Conservation (phyloP, 768 basidiomycete genomes). For the Pleurotus pulmonarius region DNA sequence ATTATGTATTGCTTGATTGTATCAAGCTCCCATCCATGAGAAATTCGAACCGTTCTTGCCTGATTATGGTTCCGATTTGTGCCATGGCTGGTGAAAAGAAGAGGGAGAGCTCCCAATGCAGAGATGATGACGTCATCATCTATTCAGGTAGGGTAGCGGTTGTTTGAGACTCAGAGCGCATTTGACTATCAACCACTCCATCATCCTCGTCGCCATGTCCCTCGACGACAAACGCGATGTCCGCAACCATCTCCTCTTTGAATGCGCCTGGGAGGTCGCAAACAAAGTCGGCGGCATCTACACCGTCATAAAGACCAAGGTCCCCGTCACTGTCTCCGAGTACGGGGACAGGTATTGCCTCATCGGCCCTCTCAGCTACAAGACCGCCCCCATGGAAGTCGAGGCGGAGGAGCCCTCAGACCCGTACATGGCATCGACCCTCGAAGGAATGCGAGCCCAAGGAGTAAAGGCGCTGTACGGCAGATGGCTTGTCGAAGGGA, state of each 20-base stretch:
- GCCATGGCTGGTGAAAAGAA: neutral
- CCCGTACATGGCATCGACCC: conserved; percentile 66
- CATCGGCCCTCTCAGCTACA: conserved; percentile 97
- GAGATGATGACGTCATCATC: conserved; percentile 4
- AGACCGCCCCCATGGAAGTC: conserved; percentile 98
- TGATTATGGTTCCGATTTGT: too few relatives aligned
- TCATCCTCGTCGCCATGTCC: conserved; percentile 24
- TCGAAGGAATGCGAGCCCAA: conserved; percentile 81
- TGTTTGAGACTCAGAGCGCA: neutral
- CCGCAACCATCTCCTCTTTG: conserved; percentile 80
- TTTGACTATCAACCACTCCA: conserved; percentile 9
- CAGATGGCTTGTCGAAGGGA: conserved; percentile 97
- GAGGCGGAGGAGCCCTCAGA: conserved; percentile 89
- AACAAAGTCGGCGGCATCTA: conserved; percentile 99
- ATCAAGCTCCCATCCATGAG: neutral
- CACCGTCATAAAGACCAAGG: conserved; percentile 99
- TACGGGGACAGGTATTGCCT: conserved; percentile 94
- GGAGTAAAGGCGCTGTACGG: conserved; percentile 96
- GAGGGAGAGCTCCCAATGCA: neutral
- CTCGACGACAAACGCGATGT: conserved; percentile 60
- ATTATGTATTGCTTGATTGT: too few relatives aligned
- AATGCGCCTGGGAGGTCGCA: conserved; percentile 97
- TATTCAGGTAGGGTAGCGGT: neutral
- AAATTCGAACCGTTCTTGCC: neutral
- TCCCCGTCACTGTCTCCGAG: conserved; percentile 95